These are phyloP conservation scores for Yarrowia sp. DNA, from an alignment of 805 yeast species.

Conservation along the genomic window DNA sequence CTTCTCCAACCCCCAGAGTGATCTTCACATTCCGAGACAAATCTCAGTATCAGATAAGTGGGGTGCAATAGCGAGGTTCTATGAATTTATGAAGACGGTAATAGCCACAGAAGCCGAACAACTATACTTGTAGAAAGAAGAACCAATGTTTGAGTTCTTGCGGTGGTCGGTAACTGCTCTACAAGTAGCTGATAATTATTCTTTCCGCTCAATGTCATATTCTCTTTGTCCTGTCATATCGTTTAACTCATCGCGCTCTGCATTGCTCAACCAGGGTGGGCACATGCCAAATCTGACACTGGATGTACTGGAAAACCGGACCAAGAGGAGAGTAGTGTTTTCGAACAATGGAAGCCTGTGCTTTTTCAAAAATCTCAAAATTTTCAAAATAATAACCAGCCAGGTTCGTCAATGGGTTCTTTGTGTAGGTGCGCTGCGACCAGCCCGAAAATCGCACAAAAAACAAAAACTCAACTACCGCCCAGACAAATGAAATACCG, in stretches of 20 bases:
- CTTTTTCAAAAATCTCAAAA: too few species aligned
- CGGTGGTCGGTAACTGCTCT: too few species aligned
- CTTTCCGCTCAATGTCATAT: too few species aligned
- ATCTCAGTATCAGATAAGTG: constrained; percentile 18
- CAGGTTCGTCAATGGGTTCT: background rate
- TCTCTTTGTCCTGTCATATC: constrained; percentile 14
- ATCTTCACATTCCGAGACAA: constrained; percentile 31
- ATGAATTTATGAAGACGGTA: too few species aligned
- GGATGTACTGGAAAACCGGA: background rate
- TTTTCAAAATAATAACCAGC: background rate
- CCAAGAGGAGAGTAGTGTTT: background rate
- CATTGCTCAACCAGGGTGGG: constrained; percentile 34
- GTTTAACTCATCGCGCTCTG: constrained; percentile 30
- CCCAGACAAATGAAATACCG: background rate
- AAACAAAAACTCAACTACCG: background rate
- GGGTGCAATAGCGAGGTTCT: background rate
- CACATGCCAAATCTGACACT: background rate
- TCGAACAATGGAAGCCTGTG: background rate
- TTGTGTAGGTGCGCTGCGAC: background rate
- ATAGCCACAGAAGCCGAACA: too few species aligned
- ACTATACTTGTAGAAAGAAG: too few species aligned
- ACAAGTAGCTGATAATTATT: too few species aligned
- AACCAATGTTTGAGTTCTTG: too few species aligned
- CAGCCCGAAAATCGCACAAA: background rate
- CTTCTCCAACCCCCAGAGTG: constrained; percentile 31